phyloP scores from a whole-genome alignment of 106 monocot genomes.

The Dendrobium nobile region DNA sequence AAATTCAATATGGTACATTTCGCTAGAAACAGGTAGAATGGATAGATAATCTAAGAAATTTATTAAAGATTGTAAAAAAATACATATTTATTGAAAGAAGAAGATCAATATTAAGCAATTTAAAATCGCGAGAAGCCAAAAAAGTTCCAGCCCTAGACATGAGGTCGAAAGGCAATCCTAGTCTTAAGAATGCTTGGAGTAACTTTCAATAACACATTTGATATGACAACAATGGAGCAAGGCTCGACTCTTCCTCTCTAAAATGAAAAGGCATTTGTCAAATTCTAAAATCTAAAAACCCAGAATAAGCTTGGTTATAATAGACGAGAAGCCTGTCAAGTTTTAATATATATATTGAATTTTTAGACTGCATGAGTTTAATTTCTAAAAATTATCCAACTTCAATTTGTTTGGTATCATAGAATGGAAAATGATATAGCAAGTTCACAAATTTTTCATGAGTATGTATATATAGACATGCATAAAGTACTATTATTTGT shows the following conservation, averaged over 20 bases:
- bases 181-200: background rate
- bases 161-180: background rate
- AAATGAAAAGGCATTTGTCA: background rate
- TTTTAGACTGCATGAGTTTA: too few relatives aligned
- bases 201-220: background rate
- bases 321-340: too few relatives aligned
- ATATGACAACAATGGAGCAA: background rate
- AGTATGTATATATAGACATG: background rate
- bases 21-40: too few relatives aligned
- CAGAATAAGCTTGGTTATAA: too few relatives aligned
- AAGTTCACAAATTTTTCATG: too few relatives aligned
- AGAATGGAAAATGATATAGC: too few relatives aligned
- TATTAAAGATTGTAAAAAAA: background rate
- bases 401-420: too few relatives aligned
- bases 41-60: background rate
- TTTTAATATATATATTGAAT: too few relatives aligned
- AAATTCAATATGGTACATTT: too few relatives aligned
- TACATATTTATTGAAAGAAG: background rate
- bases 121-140: background rate
- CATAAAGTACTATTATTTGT: background rate
- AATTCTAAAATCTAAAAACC: too few relatives aligned
- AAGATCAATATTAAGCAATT: background rate
- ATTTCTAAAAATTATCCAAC: too few relatives aligned
- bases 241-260: background rate
- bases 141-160: background rate